phyloP scores from a whole-genome alignment of 257 asterid genomes.

The Coffea canephora region DNA sequence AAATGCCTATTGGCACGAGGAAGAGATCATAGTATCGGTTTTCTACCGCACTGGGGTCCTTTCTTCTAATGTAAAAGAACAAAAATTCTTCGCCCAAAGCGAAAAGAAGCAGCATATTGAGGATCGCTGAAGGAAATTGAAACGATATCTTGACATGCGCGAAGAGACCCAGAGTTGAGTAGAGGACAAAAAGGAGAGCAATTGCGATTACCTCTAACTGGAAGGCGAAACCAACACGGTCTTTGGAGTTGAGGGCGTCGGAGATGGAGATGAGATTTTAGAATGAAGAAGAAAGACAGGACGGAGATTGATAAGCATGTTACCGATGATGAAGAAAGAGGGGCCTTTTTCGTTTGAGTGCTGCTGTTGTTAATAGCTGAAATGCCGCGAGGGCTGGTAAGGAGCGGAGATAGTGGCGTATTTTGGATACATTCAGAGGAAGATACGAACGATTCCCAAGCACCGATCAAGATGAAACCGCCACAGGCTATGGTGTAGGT shows the following conservation, averaged over 20 bases:
- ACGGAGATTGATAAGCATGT: conserved; percentile 51
- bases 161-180: conserved; percentile 60
- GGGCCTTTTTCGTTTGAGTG: conserved; percentile 16
- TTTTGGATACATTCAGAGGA: conserved; percentile 30
- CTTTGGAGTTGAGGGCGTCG: conserved; percentile 61
- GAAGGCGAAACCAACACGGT: conserved; percentile 56
- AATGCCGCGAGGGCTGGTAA: conserved; percentile 17
- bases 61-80: conserved; percentile 62
- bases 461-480: conserved; percentile 64
- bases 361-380: conserved; percentile 16
- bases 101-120: conserved; percentile 53
- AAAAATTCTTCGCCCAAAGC: conserved; percentile 79
- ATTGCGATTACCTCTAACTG: conserved; percentile 70
- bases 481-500: conserved; percentile 72
- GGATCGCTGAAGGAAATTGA: conserved; percentile 44
- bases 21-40: conserved; percentile 74
- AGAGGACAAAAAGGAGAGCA: conserved; percentile 53
- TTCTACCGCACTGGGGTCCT: conserved; percentile 85
- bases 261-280: conserved; percentile 59
- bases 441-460: conserved; percentile 57
- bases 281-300: conserved; percentile 50
- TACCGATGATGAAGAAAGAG: conserved; percentile 42
- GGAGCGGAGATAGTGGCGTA: conserved; percentile 20
- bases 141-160: conserved; percentile 31
- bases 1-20: conserved; percentile 67